A percentile compares a stretch with the other conserved stretches of the same genome.
These are phyloP conservation scores for Erodium trifolium DNA, from an alignment of 441 rosid genomes.

Conservation along the genomic window DNA sequence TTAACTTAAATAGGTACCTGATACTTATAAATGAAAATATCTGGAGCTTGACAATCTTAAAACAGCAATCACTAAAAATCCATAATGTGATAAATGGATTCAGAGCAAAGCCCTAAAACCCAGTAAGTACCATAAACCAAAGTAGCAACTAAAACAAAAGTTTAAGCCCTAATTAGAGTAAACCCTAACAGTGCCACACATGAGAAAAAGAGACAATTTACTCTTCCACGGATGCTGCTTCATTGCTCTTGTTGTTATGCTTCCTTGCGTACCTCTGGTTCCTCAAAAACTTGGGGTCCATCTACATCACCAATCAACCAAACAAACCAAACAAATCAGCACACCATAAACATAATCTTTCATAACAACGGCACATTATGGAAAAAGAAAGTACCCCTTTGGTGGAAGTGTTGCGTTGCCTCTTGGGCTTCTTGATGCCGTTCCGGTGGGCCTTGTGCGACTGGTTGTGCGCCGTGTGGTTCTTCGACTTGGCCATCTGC, in stretches of 20 bases:
- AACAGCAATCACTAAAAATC: too few species aligned
- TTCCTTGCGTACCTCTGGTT: neutral
- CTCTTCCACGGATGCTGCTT: neutral
- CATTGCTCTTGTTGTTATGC: neutral
- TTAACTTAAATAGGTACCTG: too few species aligned
- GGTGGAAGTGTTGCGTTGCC: conserved; percentile 2
- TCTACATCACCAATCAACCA: neutral
- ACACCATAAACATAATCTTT: too few species aligned
- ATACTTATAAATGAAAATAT: too few species aligned
- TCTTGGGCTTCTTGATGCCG: conserved; percentile 5
- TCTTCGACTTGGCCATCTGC: conserved; percentile 13
- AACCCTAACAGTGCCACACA: neutral
- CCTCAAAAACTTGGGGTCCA: neutral
- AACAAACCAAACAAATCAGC: too few species aligned
- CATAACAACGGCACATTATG: too few species aligned
- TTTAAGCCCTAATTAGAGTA: neutral
- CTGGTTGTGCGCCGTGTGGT: conserved; percentile 14
- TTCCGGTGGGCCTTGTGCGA: conserved; percentile 3
- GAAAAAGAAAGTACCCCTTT: neutral
- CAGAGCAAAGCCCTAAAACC: neutral
- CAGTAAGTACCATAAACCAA: neutral
- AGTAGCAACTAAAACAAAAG: neutral
- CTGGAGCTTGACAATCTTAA: too few species aligned
- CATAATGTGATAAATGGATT: too few species aligned
- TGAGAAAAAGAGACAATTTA: neutral